Evolutionary conservation across 2,329 filamentous ascomycete species (phyloP), one percentile per base, ranked within the genome.

Genomic region (Aspergillus bombycis): DNA sequence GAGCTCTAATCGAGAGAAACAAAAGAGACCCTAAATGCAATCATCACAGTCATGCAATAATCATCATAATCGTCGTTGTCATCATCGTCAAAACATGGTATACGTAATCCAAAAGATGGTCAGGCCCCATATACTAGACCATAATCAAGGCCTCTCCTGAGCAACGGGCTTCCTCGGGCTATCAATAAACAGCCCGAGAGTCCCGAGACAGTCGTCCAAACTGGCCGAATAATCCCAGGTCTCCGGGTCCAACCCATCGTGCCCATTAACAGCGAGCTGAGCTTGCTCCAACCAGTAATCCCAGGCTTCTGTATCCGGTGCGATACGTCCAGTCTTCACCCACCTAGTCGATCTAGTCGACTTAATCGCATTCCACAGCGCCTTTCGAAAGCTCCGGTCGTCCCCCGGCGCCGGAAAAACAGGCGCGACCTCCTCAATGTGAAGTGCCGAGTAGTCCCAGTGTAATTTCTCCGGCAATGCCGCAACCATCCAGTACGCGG

Each of bases 341-440:
- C 86, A 89, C 7, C 80, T 81, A 0, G 78, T 84, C 26, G 78
- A 77, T 68, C 80, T 74, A 1, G 86, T 87, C 70, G 84, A 84
- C 19, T 84, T 79, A 57, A 88, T 86, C 2, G 84, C 85, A 68
- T 81, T 86, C 86, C 86, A 88, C 60, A 88, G 73, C 2, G 84
- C 86, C 10, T 83, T 74, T 1, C 85, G 88, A 68, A 83, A 88
- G 61, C 81, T 85, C 2, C 16, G 21, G 19, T 52, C 19, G n/a
- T 23, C 30, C 10, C 16, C 11, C 4, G 30, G 52, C 10, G 14
- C 48, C 14, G 26, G 48, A 11, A 19, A 28, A 52, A 16, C 23
- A 16, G 12, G 16, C 4, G 19, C 23, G 19, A 34, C 21, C 16
- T 54, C 45, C 58, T 41, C 8, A 5, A 60, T 55, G 2, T 36